Base-by-base conservation (phyloP, 164 flowering plant species). In the Sextonia rubra region DNA sequence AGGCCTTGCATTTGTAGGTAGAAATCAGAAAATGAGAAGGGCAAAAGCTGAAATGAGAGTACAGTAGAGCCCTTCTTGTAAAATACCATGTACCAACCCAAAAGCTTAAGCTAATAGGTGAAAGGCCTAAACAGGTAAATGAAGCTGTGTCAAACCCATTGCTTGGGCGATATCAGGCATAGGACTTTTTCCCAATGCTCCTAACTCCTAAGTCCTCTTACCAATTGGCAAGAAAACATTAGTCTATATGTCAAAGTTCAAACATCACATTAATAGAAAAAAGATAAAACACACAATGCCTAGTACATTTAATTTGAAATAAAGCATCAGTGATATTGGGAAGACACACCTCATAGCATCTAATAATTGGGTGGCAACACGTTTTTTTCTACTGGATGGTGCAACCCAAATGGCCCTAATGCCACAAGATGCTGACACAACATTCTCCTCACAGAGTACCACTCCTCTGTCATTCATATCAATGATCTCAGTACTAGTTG, bases 361-460 rank as follows among this genome's bases (percentile, higher is more conserved):
- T 32, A 92, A 81, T 71, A 92, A 84, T 30, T 74, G 80, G 55
- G 84, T 91, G 62, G 91, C 98, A 71, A 91, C 74, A 76, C 75
- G 83, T 76, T 86, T 89, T 78, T 90, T 85, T 83, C 98, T 85
- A 75, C 82, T 86, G 4, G 86, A 81, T 22, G 91, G 89, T 72
- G 85, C 71, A 47, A 90, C 96, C 93, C 92, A 90, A 69, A 93
- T 87, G 69, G 91, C 97, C 81, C 94, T 84, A 70, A 93, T 75
- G 47, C 97, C 97, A 76, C 91, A 87, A 3, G 76, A n/a, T 73
- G 91, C 91, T 23, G 91, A 81, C 17, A 83, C 80, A 60, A 87
- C 81, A 80, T 85, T 88, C 66, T 84, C 76, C 63, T 87, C 90
- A 77, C 88, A 87, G 12, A 81, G 23, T 30, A 86, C 71, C 20